Percentiles rank a stretch among this genome's conserved stretches.
Evolutionary conservation across 192 early-diverging fungal genomes (phyloP).

Genomic region (Backusella australiensis): DNA sequence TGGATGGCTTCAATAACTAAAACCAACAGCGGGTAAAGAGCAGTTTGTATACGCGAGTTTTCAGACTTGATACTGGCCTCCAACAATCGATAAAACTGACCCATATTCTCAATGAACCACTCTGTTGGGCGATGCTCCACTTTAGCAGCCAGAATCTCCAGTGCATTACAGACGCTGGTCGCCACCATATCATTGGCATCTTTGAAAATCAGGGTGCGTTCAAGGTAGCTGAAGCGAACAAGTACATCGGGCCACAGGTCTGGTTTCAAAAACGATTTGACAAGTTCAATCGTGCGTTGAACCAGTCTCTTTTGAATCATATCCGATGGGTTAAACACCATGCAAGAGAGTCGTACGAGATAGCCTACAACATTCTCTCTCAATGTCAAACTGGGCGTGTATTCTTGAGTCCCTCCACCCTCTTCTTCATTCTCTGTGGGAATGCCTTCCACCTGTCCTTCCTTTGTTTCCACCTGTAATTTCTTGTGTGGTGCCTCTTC

Average conservation of each 20-base stretch:
- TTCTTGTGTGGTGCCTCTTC: constrained; percentile 24
- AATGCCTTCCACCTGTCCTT: constrained; percentile 29
- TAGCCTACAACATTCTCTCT: constrained; percentile 60
- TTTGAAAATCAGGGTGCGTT: constrained; percentile 54
- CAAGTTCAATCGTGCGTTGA: constrained; percentile 60
- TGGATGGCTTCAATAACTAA: constrained; percentile 64
- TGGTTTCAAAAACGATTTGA: constrained; percentile 58
- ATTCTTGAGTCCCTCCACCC: constrained; percentile 28
- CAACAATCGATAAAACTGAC: constrained; percentile 58
- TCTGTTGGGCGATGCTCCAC: constrained; percentile 53
- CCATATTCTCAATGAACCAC: constrained; percentile 67
- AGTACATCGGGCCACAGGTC: constrained; percentile 73
- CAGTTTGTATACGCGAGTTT: constrained; percentile 66
- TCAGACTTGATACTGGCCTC: constrained; percentile 74
- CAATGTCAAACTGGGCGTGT: constrained; percentile 46
- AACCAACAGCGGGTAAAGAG: constrained; percentile 70
- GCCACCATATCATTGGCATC: constrained; percentile 57
- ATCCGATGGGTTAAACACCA: constrained; percentile 51
- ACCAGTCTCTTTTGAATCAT: constrained; percentile 36
- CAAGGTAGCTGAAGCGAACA: constrained; percentile 61
- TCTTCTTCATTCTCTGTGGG: background rate
- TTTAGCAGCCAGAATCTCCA: constrained; percentile 65
- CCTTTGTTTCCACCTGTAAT: constrained; percentile 22
- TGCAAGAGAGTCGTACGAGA: constrained; percentile 62
- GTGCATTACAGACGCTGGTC: constrained; percentile 56